phyloP scores from a whole-genome alignment of 2,329 filamentous ascomycete genomes.

The Phaeosphaeria sp. region DNA sequence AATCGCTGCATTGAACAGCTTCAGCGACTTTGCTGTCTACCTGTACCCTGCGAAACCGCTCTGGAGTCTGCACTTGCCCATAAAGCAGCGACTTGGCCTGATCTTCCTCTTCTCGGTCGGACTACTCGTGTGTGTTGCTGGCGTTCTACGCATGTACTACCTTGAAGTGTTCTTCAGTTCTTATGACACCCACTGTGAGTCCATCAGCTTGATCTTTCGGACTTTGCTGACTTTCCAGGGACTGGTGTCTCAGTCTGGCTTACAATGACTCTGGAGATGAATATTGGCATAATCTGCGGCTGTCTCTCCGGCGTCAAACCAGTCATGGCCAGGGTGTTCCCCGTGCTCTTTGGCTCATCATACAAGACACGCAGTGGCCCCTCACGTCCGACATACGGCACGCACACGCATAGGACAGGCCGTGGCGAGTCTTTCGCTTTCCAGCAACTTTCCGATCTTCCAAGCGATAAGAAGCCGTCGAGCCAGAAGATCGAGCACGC shows the following conservation, averaged over 20 bases:
- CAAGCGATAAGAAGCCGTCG: slow-evolving; percentile 8
- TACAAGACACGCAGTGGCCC: slow-evolving; percentile 10
- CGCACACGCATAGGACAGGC: slow-evolving; percentile 6
- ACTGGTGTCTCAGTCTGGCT: slow-evolving; percentile 30
- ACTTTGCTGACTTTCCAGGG: slow-evolving; percentile 18
- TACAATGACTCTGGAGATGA: slow-evolving; percentile 32
- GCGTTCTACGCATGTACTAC: slow-evolving; percentile 36
- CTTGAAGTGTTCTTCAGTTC: slow-evolving; percentile 34
- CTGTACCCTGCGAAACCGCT: slow-evolving; percentile 39
- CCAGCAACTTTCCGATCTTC: slow-evolving; percentile 20
- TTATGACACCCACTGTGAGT: slow-evolving; percentile 34
- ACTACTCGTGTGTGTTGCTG: slow-evolving; percentile 35
- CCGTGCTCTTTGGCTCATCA: slow-evolving; percentile 26
- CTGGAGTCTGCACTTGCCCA: slow-evolving; percentile 34
- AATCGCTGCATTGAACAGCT: slow-evolving; percentile 39
- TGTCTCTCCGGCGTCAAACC: slow-evolving; percentile 42
- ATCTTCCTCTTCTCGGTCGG: slow-evolving; percentile 35
- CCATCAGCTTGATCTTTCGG: background rate
- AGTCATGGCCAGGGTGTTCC: slow-evolving; percentile 36
- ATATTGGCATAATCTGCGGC: slow-evolving; percentile 40
- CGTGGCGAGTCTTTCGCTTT: slow-evolving; percentile 20
- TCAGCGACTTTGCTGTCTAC: slow-evolving; percentile 39
- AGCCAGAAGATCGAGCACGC: slow-evolving; percentile 10
- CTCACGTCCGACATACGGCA: slow-evolving; percentile 11
- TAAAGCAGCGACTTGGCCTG: slow-evolving; percentile 36